Percentiles rank a stretch among this genome's conserved stretches.
phyloP scores from a whole-genome alignment of 2,329 filamentous ascomycete genomes.

The Beauveria varroae region DNA sequence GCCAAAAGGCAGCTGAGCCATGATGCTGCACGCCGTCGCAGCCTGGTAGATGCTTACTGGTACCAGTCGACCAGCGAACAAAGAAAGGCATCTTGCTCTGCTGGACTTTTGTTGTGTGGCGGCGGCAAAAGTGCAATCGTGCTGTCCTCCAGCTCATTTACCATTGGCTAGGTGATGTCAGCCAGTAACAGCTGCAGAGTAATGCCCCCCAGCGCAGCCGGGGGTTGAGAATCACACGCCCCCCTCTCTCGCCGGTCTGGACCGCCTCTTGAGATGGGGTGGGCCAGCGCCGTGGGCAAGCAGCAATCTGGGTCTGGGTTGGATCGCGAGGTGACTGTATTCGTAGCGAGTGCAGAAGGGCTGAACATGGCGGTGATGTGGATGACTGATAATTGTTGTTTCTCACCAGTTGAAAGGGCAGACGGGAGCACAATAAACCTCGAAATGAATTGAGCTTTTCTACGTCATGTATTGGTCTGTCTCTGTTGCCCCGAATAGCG shows the following conservation, averaged over 20 bases:
- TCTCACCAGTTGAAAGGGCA: too few species aligned
- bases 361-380: too few species aligned
- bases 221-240: not conserved
- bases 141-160: not conserved
- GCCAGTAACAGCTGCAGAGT: not conserved
- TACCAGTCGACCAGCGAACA: not conserved
- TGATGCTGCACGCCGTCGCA: not conserved
- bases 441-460: too few species aligned
- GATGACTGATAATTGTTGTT: too few species aligned
- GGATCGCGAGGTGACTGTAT: not conserved
- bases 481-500: too few species aligned
- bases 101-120: not conserved
- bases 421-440: too few species aligned
- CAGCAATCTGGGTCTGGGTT: not conserved
- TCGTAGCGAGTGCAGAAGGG: too few species aligned
- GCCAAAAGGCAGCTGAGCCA: not conserved
- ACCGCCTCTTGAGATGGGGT: not conserved
- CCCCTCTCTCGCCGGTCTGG: constrained; percentile 4
- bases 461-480: too few species aligned
- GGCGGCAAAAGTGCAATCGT: not conserved
- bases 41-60: too few species aligned
- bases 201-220: not conserved
- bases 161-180: not conserved
- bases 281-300: not conserved
- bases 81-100: not conserved